A percentile compares a stretch with the other conserved stretches of the same genome.
Conservation (phyloP, 2,329 filamentous ascomycete genomes). For the Calycina herbarum region DNA sequence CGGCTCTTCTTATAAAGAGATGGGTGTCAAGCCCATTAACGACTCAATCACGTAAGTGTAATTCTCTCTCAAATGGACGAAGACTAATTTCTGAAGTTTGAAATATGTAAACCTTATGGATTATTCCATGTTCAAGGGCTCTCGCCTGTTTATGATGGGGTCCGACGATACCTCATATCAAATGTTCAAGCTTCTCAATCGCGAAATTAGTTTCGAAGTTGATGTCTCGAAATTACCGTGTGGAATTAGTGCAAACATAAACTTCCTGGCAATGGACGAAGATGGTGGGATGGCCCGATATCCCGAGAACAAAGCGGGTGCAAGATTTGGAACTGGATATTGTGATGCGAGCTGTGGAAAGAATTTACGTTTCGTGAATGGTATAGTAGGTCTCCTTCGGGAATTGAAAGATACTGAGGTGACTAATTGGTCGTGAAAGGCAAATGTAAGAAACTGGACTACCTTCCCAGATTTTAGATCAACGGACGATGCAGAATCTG, state of each 20-base stretch:
- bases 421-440: neutral
- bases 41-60: too few species aligned
- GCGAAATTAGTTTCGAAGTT: conserved; percentile 73
- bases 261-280: conserved; percentile 4
- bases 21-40: too few species aligned
- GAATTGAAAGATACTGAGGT: neutral
- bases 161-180: conserved; percentile 60
- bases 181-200: conserved; percentile 63
- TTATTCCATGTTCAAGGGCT: conserved; percentile 36
- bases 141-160: conserved; percentile 64
- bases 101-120: conserved; percentile 4
- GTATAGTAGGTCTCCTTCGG: conserved; percentile 40
- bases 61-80: too few species aligned
- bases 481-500: conserved; percentile 48
- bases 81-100: neutral
- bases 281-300: conserved; percentile 3
- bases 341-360: conserved; percentile 60
- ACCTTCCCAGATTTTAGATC: neutral
- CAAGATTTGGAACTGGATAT: conserved; percentile 41
- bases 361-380: conserved; percentile 54
- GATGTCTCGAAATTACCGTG: conserved; percentile 56
- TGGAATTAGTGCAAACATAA: conserved; percentile 4
- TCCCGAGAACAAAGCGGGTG: conserved; percentile 9
- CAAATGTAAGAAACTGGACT: conserved; percentile 24
- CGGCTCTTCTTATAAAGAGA: too few species aligned